A percentile compares a stretch with the other conserved stretches of the same genome.
These are phyloP conservation scores for Lentinula boryana DNA, from an alignment of 768 basidiomycete genomes.

Conservation along the genomic window DNA sequence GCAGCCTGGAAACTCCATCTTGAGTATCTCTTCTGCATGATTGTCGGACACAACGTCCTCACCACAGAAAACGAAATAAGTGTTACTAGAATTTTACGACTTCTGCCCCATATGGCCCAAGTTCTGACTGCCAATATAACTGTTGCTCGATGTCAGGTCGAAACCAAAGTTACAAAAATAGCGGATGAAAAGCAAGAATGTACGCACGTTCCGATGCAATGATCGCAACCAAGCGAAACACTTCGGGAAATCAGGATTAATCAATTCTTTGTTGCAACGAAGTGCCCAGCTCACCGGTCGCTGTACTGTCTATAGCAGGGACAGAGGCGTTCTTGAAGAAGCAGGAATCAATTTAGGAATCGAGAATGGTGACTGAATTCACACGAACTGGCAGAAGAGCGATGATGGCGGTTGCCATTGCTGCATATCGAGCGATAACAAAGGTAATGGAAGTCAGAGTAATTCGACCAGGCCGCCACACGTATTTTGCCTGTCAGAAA, in stretches of 20 bases:
- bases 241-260: background rate
- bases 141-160: slow-evolving; percentile 1
- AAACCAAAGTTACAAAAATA: background rate
- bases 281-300: background rate
- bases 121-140: slow-evolving; percentile 19
- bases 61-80: slow-evolving; percentile 10
- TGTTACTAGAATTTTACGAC: slow-evolving; percentile 9
- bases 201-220: slow-evolving; percentile 13
- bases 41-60: background rate
- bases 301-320: background rate
- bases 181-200: background rate
- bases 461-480: slow-evolving; percentile 11
- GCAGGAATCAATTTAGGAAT: background rate
- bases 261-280: background rate
- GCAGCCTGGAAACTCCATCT: slow-evolving; percentile 4
- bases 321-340: background rate
- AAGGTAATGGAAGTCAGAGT: slow-evolving; percentile 10
- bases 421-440: slow-evolving; percentile 12
- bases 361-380: background rate
- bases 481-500: slow-evolving; percentile 7
- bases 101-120: slow-evolving; percentile 22
- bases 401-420: slow-evolving; percentile 9
- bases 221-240: slow-evolving; percentile 10
- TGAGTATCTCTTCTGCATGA: background rate
- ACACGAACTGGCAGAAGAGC: slow-evolving; percentile 10